A percentile compares a stretch with the other conserved stretches of the same genome.
phyloP scores from a whole-genome alignment of 257 asterid genomes.

The Thymus mandschuricus region DNA sequence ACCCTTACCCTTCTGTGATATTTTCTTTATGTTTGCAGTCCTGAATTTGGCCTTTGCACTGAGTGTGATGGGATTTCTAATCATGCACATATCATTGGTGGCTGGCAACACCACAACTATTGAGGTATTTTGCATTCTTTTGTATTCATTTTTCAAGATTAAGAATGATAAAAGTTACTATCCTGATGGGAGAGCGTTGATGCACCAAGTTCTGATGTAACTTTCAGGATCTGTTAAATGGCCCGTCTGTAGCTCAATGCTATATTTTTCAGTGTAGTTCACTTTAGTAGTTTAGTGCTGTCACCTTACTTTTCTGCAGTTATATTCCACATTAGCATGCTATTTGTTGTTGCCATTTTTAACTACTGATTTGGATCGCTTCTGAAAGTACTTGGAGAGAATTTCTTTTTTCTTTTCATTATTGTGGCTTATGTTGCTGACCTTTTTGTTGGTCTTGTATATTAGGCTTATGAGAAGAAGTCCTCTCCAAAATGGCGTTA shows the following conservation, averaged over 20 bases:
- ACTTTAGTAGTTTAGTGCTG: neutral
- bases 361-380: slow-evolving; percentile 10
- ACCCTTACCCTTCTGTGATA: slow-evolving; percentile 15
- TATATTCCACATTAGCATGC: neutral
- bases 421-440: slow-evolving; percentile 22
- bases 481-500: slow-evolving; percentile 91
- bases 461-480: slow-evolving; percentile 93
- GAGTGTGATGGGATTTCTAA: slow-evolving; percentile 95
- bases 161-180: slow-evolving; percentile 6
- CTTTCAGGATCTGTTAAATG: slow-evolving; percentile 17
- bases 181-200: slow-evolving; percentile 7
- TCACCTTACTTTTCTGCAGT: slow-evolving; percentile 3
- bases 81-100: slow-evolving; percentile 94
- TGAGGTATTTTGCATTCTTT: slow-evolving; percentile 63
- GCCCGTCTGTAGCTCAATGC: slow-evolving; percentile 5
- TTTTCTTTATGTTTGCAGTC: slow-evolving; percentile 52
- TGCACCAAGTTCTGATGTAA: slow-evolving; percentile 23
- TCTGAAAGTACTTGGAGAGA: slow-evolving; percentile 16
- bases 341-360: neutral
- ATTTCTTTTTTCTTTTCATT: neutral
- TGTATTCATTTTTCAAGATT: slow-evolving; percentile 23
- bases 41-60: slow-evolving; percentile 91
- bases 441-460: slow-evolving; percentile 32
- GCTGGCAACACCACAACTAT: slow-evolving; percentile 92
- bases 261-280: slow-evolving; percentile 7